Conservation (phyloP, 345 rosid species). For the Gossypium anomalum region DNA sequence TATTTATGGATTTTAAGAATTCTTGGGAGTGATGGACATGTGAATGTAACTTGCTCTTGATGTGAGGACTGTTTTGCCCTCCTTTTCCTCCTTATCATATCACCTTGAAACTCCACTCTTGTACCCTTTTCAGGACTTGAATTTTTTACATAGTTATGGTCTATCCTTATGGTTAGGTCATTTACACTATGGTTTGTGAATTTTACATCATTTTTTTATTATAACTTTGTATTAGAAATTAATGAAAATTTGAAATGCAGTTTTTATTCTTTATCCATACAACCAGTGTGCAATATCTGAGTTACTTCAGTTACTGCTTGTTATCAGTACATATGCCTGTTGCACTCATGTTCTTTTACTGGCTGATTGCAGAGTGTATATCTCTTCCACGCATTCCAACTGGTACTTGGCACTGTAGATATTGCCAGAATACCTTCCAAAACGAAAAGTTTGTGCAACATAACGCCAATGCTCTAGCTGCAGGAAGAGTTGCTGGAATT, state of each 20-base stretch:
- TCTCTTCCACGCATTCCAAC: slow-evolving; percentile 46
- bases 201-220: neutral
- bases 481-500: slow-evolving; percentile 82
- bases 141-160: neutral
- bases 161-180: neutral
- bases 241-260: neutral
- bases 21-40: neutral
- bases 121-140: neutral
- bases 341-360: neutral
- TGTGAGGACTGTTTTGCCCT: neutral
- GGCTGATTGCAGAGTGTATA: slow-evolving; percentile 43
- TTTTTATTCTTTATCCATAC: neutral
- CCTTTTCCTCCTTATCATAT: neutral
- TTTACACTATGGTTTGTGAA: neutral
- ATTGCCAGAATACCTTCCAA: slow-evolving; percentile 52
- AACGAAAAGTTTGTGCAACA: slow-evolving; percentile 63
- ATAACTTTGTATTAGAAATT: neutral
- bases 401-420: slow-evolving; percentile 80
- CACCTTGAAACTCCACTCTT: neutral
- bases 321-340: neutral
- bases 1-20: neutral
- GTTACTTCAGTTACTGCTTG: slow-evolving; percentile 2
- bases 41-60: neutral
- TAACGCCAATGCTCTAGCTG: slow-evolving; percentile 77
- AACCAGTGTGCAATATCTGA: neutral